Evolutionary conservation across 2,329 filamentous ascomycete genomes (phyloP).

Genomic region (Metarhizium humberi): DNA sequence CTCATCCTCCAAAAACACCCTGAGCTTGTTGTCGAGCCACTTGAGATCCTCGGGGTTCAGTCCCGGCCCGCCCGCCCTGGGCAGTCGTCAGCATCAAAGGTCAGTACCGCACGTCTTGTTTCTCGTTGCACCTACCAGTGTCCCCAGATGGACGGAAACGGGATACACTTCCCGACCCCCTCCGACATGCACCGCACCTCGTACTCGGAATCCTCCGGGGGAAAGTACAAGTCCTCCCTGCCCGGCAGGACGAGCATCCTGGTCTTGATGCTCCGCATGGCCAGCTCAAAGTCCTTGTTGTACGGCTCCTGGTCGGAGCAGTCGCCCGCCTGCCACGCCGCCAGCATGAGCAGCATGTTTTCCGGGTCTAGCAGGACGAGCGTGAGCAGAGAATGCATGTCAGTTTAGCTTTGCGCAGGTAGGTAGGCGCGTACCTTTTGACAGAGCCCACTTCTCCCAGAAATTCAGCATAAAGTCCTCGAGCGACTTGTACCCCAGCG

Average conservation of each 20-base stretch:
- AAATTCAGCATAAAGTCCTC: constrained; percentile 68
- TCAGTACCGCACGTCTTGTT: neutral
- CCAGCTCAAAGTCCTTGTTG: constrained; percentile 53
- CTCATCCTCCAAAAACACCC: constrained; percentile 28
- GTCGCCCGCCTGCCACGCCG: constrained; percentile 71
- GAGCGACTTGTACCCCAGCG: constrained; percentile 55
- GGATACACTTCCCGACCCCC: constrained; percentile 22
- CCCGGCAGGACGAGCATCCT: constrained; percentile 61
- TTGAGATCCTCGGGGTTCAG: constrained; percentile 60
- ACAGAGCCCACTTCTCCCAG: constrained; percentile 67
- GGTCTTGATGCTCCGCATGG: constrained; percentile 61
- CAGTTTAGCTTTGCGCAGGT: too few species aligned
- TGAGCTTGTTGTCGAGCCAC: constrained; percentile 59
- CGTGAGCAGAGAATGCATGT: too few species aligned
- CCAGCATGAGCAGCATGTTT: constrained; percentile 64
- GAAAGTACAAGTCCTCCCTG: constrained; percentile 73
- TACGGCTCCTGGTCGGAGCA: constrained; percentile 60
- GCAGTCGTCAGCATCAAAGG: neutral
- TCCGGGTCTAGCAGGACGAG: constrained; percentile 48
- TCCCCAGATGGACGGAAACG: constrained; percentile 33
- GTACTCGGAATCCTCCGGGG: constrained; percentile 68
- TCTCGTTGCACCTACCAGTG: constrained; percentile 20
- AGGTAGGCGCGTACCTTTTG: constrained; percentile 32
- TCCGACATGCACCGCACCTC: constrained; percentile 48
- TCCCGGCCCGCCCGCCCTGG: constrained; percentile 58